Evolutionary conservation across 2,329 filamentous ascomycete genomes (phyloP), one percentile per base, ranked within the genome.

Genomic region (Diaporthe sp.): DNA sequence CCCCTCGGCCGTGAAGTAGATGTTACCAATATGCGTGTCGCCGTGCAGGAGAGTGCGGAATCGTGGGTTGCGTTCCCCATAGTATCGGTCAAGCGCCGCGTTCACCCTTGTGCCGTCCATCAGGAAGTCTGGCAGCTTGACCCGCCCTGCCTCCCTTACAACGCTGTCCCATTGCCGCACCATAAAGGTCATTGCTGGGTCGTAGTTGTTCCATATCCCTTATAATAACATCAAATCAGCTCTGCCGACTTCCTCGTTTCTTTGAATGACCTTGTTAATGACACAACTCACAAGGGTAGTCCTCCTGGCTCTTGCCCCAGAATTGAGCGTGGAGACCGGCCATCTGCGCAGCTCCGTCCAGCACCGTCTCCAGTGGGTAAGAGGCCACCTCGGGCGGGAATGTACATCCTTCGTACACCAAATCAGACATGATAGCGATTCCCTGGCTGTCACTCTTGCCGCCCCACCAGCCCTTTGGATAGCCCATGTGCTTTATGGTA

Each of bases 371-470:
- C 7, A 84, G 76, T 0, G 83, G 74, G 68, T 83, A 85, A 9
- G 80, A 76, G 12, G 78, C 78, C 0, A 82, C 81, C 57, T 84
- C 82, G 1, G 80, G 71, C 1, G 83, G 79, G 76, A 86, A 86
- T 7, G 31, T 58, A 31, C 31, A 58, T 3, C 79, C 81, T 25
- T 84, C 80, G 3, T 79, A 68, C 0, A 74, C 76, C 2, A 85
- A 79, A 75, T 86, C 84, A 8, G 79, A 79, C 83, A 86, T 85
- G 73, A 85, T 81, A 31, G 80, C 81, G 58, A 86, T 85, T 10
- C 84, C 84, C 65, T 86, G 84, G 49, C 77, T 81, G 8, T 82
- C 79, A 71, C 78, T 81, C 10, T 75, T 81, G n/a, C 82, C 84
- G 5, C 79, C 80, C 83, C 83, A 85, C 83, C 82, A 86, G 9